A percentile compares a stretch with the other conserved stretches of the same genome.
Evolutionary conservation across 441 rosid genomes (phyloP).

Genomic region (Gossypium gossypioides): DNA sequence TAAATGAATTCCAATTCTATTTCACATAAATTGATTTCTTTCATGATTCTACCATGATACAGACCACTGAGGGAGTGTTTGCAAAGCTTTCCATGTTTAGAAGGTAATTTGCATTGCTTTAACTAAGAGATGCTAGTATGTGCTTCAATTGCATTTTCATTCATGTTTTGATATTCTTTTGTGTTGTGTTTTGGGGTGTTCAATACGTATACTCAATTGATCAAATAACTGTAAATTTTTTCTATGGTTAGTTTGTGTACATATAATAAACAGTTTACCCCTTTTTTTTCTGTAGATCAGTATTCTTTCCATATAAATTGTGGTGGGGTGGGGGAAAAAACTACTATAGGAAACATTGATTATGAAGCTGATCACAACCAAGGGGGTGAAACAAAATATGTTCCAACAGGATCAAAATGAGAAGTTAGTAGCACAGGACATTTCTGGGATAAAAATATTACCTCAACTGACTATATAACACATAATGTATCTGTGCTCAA

Average conservation of each 20-base stretch:
- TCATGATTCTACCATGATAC: background rate
- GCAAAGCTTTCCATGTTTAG: conserved; percentile 13
- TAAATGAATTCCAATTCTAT: background rate
- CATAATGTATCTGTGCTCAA: conserved; percentile 17
- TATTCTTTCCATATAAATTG: conserved; percentile 28
- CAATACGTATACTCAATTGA: background rate
- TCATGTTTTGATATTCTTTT: background rate
- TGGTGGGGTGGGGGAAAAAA: conserved; percentile 21
- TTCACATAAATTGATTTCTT: background rate
- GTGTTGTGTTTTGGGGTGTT: background rate
- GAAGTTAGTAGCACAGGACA: conserved; percentile 42
- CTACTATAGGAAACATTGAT: conserved; percentile 3
- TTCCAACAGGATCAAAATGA: conserved; percentile 24
- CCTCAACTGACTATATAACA: conserved; percentile 15
- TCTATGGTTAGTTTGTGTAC: background rate
- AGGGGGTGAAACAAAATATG: conserved; percentile 30
- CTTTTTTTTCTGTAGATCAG: conserved; percentile 12
- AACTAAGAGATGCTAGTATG: background rate
- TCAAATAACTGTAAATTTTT: background rate
- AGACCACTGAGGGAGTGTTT: conserved; percentile 19
- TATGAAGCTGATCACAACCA: conserved; percentile 28
- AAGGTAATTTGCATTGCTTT: conserved; percentile 14
- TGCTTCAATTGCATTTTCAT: background rate
- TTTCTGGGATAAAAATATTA: conserved; percentile 25
- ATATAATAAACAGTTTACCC: background rate